These are phyloP conservation scores for Wickerhamomyces sp. DNA, from an alignment of 1,139 yeast genomes.

Conservation along the genomic window DNA sequence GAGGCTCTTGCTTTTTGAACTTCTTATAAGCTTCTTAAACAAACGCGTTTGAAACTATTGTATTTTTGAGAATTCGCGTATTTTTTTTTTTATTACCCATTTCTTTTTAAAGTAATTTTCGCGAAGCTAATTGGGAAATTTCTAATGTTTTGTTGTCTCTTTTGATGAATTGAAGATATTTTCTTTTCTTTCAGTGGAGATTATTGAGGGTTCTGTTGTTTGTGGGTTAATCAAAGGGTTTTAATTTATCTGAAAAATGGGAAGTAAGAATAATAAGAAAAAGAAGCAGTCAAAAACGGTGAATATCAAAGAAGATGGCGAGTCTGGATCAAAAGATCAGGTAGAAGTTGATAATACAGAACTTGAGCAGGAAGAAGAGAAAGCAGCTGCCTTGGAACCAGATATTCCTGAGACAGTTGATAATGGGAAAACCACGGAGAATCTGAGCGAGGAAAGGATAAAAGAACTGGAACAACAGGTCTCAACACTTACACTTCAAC, in stretches of 20 bases:
- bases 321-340: conserved; percentile 7
- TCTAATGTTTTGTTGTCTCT: no score
- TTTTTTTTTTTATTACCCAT: no score
- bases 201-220: no score
- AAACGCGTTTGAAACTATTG: no score
- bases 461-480: conserved; percentile 22
- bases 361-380: conserved; percentile 7
- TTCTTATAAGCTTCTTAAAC: no score
- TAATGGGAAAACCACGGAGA: conserved; percentile 7
- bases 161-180: no score
- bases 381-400: conserved; percentile 2
- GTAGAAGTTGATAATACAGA: conserved; percentile 7
- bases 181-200: no score
- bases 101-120: no score
- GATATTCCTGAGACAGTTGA: background rate
- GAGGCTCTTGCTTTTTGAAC: background rate
- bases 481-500: conserved; percentile 23
- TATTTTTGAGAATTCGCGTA: no score
- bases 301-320: conserved; percentile 9
- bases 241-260: conserved; percentile 8
- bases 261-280: conserved; percentile 12
- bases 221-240: no score
- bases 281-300: conserved; percentile 5
- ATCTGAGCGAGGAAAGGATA: conserved; percentile 1
- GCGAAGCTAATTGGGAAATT: no score